These are phyloP conservation scores for Elasticomyces elasticus DNA, from an alignment of 495 filamentous ascomycete species.

Conservation along the genomic window DNA sequence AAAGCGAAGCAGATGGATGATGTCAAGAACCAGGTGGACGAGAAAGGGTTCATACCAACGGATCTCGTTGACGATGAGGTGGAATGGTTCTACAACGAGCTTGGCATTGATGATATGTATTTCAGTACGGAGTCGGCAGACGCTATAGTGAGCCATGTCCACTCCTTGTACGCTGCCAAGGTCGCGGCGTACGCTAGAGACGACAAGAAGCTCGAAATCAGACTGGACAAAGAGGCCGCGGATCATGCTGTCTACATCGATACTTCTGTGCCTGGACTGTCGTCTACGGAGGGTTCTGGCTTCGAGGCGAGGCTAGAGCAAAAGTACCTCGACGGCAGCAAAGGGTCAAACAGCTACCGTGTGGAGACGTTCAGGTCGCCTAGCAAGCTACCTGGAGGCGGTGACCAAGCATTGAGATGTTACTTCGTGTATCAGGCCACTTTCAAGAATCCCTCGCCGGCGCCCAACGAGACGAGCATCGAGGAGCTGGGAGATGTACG, in stretches of 20 bases:
- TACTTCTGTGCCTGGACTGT: slow-evolving; percentile 80
- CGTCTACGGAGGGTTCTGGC: slow-evolving; percentile 60
- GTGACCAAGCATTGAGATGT: slow-evolving; percentile 72
- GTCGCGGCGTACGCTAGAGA: slow-evolving; percentile 88
- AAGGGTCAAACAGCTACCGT: slow-evolving; percentile 61
- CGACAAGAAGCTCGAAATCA: slow-evolving; percentile 87
- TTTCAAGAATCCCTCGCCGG: slow-evolving; percentile 65
- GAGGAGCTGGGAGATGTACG: slow-evolving; percentile 87
- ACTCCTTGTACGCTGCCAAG: slow-evolving; percentile 94
- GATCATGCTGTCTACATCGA: slow-evolving; percentile 99
- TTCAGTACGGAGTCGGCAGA: slow-evolving; percentile 86
- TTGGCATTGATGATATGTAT: slow-evolving; percentile 98
- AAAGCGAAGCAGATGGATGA: slow-evolving; percentile 88
- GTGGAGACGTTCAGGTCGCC: slow-evolving; percentile 92
- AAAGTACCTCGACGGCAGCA: slow-evolving; percentile 77
- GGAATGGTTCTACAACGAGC: slow-evolving; percentile 91
- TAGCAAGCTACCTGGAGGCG: slow-evolving; percentile 57
- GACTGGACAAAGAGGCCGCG: slow-evolving; percentile 83
- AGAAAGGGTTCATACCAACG: slow-evolving; percentile 75
- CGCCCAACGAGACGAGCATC: slow-evolving; percentile 71
- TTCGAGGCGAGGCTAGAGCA: slow-evolving; percentile 91
- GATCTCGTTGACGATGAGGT: slow-evolving; percentile 77
- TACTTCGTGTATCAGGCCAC: slow-evolving; percentile 97
- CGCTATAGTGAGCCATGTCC: slow-evolving; percentile 85
- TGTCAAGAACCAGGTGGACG: slow-evolving; percentile 65